These are phyloP conservation scores for Isatis lusitanica DNA, from an alignment of 441 rosid genomes.

Conservation along the genomic window DNA sequence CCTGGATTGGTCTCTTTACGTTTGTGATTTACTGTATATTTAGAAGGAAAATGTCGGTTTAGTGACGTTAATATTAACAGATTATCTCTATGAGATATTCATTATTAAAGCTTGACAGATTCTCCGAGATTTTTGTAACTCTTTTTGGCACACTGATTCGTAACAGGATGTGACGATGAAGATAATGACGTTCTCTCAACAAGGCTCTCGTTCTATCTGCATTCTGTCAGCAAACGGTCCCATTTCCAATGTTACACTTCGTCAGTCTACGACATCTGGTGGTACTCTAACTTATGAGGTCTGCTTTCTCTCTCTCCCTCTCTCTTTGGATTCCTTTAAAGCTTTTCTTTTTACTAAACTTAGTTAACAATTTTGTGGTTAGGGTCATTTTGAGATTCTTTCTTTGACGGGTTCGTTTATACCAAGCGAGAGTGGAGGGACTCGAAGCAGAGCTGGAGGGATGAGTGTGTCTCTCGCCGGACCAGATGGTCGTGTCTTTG, in stretches of 20 bases:
- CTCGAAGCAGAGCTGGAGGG: slow-evolving; percentile 85
- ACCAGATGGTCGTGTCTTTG: slow-evolving; percentile 90
- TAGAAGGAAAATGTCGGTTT: not conserved
- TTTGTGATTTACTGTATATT: not conserved
- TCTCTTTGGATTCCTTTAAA: not conserved
- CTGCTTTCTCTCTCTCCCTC: slow-evolving; percentile 10
- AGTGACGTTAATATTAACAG: not conserved
- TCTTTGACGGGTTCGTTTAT: slow-evolving; percentile 85
- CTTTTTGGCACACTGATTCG: not conserved
- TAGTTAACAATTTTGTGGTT: slow-evolving; percentile 15
- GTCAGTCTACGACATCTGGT: slow-evolving; percentile 83
- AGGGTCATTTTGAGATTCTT: slow-evolving; percentile 97
- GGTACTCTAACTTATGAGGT: slow-evolving; percentile 98
- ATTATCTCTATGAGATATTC: not conserved
- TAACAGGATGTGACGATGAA: slow-evolving; percentile 90
- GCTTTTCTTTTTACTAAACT: not conserved
- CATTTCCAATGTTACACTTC: slow-evolving; percentile 89
- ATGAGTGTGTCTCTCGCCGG: slow-evolving; percentile 95
- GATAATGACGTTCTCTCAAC: slow-evolving; percentile 89
- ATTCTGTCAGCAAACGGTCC: slow-evolving; percentile 88
- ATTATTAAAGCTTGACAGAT: too few relatives aligned
- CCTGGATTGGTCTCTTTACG: not conserved
- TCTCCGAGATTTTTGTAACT: not conserved
- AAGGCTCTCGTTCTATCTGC: slow-evolving; percentile 86
- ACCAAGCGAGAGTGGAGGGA: slow-evolving; percentile 76